These are phyloP conservation scores for Scedosporium aurantiacum DNA, from an alignment of 2,329 filamentous ascomycete genomes.

Conservation along the genomic window DNA sequence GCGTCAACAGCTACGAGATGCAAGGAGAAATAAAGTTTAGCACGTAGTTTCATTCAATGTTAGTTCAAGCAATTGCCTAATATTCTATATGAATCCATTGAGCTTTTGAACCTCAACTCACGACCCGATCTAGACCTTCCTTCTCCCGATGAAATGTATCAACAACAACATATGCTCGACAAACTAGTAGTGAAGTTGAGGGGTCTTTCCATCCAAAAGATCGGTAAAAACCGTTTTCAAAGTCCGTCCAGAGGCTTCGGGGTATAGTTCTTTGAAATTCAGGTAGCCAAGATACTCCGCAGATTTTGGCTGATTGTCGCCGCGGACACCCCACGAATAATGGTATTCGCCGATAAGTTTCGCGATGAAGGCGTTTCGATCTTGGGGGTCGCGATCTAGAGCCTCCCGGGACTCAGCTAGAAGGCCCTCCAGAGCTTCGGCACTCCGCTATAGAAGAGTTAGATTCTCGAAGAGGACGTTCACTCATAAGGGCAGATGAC, in stretches of 20 bases:
- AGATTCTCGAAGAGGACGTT: not conserved
- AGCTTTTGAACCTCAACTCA: too few species aligned
- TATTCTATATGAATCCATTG: too few species aligned
- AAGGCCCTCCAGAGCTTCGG: not conserved
- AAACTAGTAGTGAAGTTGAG: not conserved
- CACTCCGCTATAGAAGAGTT: not conserved
- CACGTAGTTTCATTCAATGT: too few species aligned
- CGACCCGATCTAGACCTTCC: too few species aligned
- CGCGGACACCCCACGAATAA: slow-evolving; percentile 34
- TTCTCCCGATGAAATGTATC: too few species aligned
- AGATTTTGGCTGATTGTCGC: slow-evolving; percentile 40
- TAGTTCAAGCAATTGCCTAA: too few species aligned
- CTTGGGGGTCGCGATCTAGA: not conserved
- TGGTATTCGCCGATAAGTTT: slow-evolving; percentile 23
- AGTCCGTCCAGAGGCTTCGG: slow-evolving; percentile 19
- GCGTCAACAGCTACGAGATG: too few species aligned
- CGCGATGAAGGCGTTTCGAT: not conserved
- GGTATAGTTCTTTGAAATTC: slow-evolving; percentile 41
- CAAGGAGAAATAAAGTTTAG: too few species aligned
- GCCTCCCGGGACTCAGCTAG: not conserved
- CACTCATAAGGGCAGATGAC: not conserved
- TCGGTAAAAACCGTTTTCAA: not conserved
- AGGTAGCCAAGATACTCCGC: slow-evolving; percentile 45
- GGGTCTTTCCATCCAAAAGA: not conserved
- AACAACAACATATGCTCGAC: too few species aligned